These are phyloP conservation scores for Peziza echinospora DNA, from an alignment of 495 filamentous ascomycete genomes.

Conservation along the genomic window DNA sequence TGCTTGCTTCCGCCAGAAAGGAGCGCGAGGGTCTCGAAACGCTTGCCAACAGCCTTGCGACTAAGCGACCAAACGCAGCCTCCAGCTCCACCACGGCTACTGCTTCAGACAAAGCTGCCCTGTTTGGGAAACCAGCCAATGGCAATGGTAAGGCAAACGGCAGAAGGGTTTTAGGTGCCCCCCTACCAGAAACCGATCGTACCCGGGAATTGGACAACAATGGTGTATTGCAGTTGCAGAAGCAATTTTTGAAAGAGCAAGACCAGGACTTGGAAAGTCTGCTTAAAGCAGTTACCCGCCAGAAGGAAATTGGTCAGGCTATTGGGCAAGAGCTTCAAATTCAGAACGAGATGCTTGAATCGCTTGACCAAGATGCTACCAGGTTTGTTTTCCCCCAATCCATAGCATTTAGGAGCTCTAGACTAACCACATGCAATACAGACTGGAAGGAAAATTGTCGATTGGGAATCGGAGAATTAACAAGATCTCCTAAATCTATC, in stretches of 20 bases:
- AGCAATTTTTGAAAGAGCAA: slow-evolving; percentile 65
- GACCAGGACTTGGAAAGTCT: slow-evolving; percentile 60
- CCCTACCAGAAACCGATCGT: slow-evolving; percentile 58
- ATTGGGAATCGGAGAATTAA: slow-evolving; percentile 64
- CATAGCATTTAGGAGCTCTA: not conserved
- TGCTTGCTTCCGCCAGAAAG: slow-evolving; percentile 53
- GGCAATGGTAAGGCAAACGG: slow-evolving; percentile 5
- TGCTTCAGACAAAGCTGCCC: slow-evolving; percentile 36
- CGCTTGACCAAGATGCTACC: slow-evolving; percentile 56
- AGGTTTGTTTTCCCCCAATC: slow-evolving; percentile 19
- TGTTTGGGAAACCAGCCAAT: slow-evolving; percentile 19
- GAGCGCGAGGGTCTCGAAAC: slow-evolving; percentile 76
- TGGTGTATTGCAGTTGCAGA: slow-evolving; percentile 68
- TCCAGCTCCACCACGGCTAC: slow-evolving; percentile 21
- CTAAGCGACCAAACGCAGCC: slow-evolving; percentile 22
- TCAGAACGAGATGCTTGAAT: slow-evolving; percentile 60
- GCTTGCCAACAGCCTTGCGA: slow-evolving; percentile 47
- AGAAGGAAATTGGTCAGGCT: slow-evolving; percentile 65
- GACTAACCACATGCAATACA: slow-evolving; percentile 17
- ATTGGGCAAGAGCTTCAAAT: slow-evolving; percentile 69
- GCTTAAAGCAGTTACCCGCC: slow-evolving; percentile 49
- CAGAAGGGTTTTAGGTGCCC: slow-evolving; percentile 55
- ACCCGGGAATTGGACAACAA: slow-evolving; percentile 80
- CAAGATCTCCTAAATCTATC: slow-evolving; percentile 49
- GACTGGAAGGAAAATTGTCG: slow-evolving; percentile 52